phyloP scores from a whole-genome alignment of 202 grass and related monocot species.

The Zoysia matrella region DNA sequence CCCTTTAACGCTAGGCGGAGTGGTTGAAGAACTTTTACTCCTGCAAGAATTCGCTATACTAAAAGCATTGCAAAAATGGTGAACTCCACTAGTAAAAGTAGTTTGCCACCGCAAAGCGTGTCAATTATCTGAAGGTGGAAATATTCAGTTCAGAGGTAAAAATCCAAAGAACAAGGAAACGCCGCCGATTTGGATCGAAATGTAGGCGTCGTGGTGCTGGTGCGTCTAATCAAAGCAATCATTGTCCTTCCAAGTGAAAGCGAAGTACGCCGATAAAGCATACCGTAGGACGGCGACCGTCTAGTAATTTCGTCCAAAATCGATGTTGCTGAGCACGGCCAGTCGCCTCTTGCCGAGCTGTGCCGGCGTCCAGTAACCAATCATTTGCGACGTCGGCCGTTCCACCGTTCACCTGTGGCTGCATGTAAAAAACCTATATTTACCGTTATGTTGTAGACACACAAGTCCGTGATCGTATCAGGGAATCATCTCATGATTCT shows the following conservation, averaged over 20 bases:
- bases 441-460: too few relatives aligned
- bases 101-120: neutral
- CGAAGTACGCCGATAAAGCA: neutral
- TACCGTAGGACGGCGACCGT: neutral
- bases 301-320: neutral
- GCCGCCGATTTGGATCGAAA: neutral
- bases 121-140: neutral
- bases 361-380: too few relatives aligned
- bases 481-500: too few relatives aligned
- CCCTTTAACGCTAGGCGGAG: neutral
- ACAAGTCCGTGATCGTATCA: too few relatives aligned
- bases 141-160: neutral
- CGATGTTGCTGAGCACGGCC: too few relatives aligned
- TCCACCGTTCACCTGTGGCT: too few relatives aligned
- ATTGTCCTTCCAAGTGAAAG: slow-evolving; percentile 20
- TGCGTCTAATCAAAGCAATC: slow-evolving; percentile 5
- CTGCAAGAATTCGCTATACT: neutral
- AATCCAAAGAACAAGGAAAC: neutral
- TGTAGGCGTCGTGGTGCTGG: neutral
- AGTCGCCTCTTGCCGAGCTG: too few relatives aligned
- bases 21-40: neutral
- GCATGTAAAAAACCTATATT: too few relatives aligned
- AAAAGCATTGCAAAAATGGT: neutral
- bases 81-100: neutral
- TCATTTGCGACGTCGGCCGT: too few relatives aligned